A percentile compares a stretch with the other conserved stretches of the same genome.
Conservation (phyloP, 2,329 filamentous ascomycete genomes). For the Aspergillus sp. region DNA sequence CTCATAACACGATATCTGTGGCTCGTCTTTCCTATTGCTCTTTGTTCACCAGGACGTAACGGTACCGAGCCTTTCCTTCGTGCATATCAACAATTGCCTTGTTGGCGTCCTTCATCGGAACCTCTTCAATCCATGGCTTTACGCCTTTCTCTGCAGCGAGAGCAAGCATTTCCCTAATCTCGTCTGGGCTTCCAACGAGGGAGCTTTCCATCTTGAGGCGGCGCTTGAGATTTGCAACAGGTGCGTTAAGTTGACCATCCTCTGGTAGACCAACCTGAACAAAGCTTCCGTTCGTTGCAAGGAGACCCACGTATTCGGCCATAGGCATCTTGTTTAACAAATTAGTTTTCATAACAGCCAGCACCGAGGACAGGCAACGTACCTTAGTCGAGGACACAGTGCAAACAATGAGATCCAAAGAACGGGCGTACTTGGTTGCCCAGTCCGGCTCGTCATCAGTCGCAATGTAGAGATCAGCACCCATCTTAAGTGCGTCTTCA, state of each 20-base stretch:
- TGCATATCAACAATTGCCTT: constrained; percentile 46
- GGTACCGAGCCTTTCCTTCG: constrained; percentile 46
- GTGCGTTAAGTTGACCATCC: constrained; percentile 52
- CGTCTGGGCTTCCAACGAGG: constrained; percentile 38
- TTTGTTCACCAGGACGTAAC: constrained; percentile 48
- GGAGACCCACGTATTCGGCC: constrained; percentile 59
- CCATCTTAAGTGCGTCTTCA: constrained; percentile 55
- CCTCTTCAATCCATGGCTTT: constrained; percentile 43
- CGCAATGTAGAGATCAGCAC: constrained; percentile 57
- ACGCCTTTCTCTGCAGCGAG: constrained; percentile 41
- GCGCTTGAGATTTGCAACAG: constrained; percentile 57
- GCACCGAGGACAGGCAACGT: neutral
- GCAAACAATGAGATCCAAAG: constrained; percentile 57
- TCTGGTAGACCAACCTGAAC: constrained; percentile 69
- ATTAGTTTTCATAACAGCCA: neutral
- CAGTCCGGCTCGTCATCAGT: constrained; percentile 58
- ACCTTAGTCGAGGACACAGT: constrained; percentile 56
- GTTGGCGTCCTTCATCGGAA: constrained; percentile 46
- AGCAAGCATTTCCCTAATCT: constrained; percentile 48
- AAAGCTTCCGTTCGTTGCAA: constrained; percentile 59
- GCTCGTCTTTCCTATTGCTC: constrained; percentile 6
- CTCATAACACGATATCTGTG: neutral
- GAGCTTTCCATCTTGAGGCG: constrained; percentile 54
- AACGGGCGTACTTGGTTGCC: constrained; percentile 48
- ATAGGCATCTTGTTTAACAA: constrained; percentile 56